Conservation (phyloP, 495 filamentous ascomycete species). For the Cryomyces minteri region DNA sequence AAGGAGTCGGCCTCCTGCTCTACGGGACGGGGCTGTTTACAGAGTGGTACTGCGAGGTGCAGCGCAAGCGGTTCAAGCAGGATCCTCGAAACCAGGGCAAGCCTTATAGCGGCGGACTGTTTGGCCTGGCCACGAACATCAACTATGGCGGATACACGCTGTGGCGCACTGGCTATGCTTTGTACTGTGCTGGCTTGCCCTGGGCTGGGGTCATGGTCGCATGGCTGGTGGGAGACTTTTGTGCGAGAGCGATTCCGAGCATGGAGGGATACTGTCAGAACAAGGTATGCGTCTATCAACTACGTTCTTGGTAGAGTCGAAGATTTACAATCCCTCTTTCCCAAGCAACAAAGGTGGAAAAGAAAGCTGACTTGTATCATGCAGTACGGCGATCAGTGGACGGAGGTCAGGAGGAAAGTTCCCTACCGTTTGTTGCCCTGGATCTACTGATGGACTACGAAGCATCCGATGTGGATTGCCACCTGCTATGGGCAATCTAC, state of each 20-base stretch:
- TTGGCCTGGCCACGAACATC: slow-evolving; percentile 2
- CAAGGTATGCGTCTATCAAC: neutral
- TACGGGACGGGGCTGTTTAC: slow-evolving; percentile 1
- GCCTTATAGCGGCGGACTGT: slow-evolving; percentile 5
- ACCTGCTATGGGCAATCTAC: too few relatives aligned
- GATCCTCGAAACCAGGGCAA: slow-evolving; percentile 6
- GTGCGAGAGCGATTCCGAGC: neutral
- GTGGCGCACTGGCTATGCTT: slow-evolving; percentile 2
- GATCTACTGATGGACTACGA: neutral
- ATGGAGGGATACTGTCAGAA: slow-evolving; percentile 4
- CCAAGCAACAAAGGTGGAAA: neutral
- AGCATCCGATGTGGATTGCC: too few relatives aligned
- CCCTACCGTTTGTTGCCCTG: neutral
- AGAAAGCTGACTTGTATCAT: neutral
- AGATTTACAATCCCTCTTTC: too few relatives aligned
- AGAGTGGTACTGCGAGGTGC: slow-evolving; percentile 3
- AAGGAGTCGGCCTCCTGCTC: neutral
- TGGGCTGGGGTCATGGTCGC: neutral
- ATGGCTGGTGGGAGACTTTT: slow-evolving; percentile 1
- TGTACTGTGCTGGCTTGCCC: slow-evolving; percentile 1
- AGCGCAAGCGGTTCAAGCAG: slow-evolving; percentile 5
- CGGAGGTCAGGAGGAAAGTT: neutral
- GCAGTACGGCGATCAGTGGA: slow-evolving; percentile 2
- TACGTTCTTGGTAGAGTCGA: too few relatives aligned
- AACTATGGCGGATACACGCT: slow-evolving; percentile 8